Evolutionary conservation across 2,329 filamentous ascomycete genomes (phyloP).

Genomic region (Emergomyces orientalis): DNA sequence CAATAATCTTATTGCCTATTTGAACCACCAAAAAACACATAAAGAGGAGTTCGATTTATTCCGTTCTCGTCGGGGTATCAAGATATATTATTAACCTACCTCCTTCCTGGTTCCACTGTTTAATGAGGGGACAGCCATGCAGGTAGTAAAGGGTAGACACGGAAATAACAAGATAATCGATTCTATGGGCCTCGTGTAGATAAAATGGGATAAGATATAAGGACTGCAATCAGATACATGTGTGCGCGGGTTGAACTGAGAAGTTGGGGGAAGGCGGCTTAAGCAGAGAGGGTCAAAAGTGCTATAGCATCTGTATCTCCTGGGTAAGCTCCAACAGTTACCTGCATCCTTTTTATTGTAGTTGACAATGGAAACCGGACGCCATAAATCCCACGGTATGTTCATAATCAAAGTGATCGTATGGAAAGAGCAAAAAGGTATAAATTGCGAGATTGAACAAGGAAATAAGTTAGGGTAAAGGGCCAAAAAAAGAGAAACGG

Average conservation of each 20-base stretch:
- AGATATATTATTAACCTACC: not conserved
- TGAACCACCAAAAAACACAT: no score
- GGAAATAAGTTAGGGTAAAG: not conserved
- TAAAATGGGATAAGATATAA: not conserved
- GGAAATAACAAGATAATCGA: not conserved
- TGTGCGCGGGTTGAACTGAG: not conserved
- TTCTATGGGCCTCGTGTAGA: not conserved
- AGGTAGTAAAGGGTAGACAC: not conserved
- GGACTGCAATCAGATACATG: not conserved
- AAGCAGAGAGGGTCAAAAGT: not conserved
- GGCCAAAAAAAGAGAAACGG: constrained; percentile 1
- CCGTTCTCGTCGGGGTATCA: no score
- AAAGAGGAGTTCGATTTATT: no score
- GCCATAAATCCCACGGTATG: constrained; percentile 4
- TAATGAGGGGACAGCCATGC: not conserved
- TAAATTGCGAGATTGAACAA: not conserved
- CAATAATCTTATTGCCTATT: no score
- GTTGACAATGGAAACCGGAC: not conserved
- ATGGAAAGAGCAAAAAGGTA: not conserved
- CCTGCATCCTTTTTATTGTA: not conserved
- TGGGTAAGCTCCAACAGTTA: not conserved
- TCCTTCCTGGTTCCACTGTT: not conserved
- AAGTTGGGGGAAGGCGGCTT: not conserved
- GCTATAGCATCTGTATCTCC: not conserved
- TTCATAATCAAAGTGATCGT: constrained; percentile 1